Conservation (phyloP, 257 asterid species). For the Voacanga thouarsii region DNA sequence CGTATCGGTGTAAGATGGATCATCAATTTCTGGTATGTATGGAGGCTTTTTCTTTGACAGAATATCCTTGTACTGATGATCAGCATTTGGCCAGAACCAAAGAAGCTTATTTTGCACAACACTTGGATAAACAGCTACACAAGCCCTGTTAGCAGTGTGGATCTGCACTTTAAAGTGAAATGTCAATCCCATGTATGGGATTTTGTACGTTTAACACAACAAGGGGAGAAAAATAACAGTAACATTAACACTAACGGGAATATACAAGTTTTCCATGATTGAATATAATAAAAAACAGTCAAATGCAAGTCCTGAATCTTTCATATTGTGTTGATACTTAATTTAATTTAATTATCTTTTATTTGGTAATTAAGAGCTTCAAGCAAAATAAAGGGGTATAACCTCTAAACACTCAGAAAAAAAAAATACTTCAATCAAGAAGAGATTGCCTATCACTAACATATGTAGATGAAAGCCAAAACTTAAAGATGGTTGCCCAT, state of each 20-base stretch:
- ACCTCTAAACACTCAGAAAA: neutral
- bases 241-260: neutral
- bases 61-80: constrained; percentile 58
- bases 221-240: no score
- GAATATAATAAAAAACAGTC: neutral
- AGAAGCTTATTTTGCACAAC: constrained; percentile 78
- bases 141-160: constrained; percentile 75
- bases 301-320: neutral
- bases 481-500: neutral
- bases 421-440: no score
- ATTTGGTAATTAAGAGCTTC: neutral
- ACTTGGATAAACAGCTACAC: constrained; percentile 80
- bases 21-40: constrained; percentile 81
- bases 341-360: neutral
- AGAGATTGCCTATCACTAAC: neutral
- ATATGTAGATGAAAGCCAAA: neutral
- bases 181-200: constrained; percentile 9
- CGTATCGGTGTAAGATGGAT: constrained; percentile 54
- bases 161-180: constrained; percentile 41
- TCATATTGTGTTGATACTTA: neutral
- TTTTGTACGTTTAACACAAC: no score
- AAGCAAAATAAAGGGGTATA: neutral
- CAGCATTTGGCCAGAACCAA: constrained; percentile 95
- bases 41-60: constrained; percentile 61
- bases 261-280: neutral